Evolutionary conservation across 345 rosid genomes (phyloP), one percentile per base, ranked within the genome.

Genomic region (Citrus medica): DNA sequence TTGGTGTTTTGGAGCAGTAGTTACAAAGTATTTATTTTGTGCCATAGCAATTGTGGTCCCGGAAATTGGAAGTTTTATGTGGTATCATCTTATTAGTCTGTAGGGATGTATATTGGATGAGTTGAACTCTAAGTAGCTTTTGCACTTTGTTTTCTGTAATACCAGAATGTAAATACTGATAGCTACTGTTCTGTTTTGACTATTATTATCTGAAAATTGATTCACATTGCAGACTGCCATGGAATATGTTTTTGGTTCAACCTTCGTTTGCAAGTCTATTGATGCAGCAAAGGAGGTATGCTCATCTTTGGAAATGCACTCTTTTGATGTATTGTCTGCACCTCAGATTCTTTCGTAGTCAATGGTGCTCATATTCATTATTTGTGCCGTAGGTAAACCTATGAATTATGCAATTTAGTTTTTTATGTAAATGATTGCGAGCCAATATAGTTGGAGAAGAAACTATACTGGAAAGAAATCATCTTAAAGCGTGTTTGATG

Each of bases 171-270:
- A 64, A 73, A 42, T 73, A 46, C 76, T 74, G 30, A 67, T 77
- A 35, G 59, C 16, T 6, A 25, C 32, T 69, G 21, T 64, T 61
- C 73, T 48, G 19, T 75, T 71, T 2, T 6, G 77, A 22, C 38
- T 63, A 32, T 56, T 71, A 46, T 71, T 73, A 77, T 71, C 73
- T 38, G 53, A 72, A 72, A 24, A 25, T 79, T 69, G 35, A 69
- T 77, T 76, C 76, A 48, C 78, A 53, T 80, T 90, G 90, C 94
- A 96, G 99, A 88, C 76, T 67, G 98, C 98, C 69, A 91, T 94
- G 97, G 95, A 94, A 81, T 96, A 87, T 82, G 93, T 96, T 79
- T 92, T 94, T 85, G 98, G 99, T 81, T 93, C 97, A 62, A 94
- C 97, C 58, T 96, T 92, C 82, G 93, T 96, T 78, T 96, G 99